Evolutionary conservation across 2,329 filamentous ascomycete species (phyloP).

Genomic region (Purpureocillium takamizusanense): DNA sequence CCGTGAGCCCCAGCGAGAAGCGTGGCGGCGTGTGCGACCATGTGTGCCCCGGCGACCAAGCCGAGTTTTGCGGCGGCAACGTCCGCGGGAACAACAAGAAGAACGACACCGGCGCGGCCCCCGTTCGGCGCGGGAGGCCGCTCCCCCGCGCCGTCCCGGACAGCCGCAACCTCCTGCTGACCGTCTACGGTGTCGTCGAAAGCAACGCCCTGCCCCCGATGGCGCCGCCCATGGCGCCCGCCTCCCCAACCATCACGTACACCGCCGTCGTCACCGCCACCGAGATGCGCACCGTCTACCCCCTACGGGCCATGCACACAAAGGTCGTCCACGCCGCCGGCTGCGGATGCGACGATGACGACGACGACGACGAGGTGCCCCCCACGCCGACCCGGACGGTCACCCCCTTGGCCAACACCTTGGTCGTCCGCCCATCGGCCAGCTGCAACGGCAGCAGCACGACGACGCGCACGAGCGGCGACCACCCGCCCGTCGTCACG

Average conservation of each 20-base stretch:
- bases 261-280: background rate
- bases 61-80: slow-evolving; percentile 32
- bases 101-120: background rate
- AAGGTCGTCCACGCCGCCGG: slow-evolving; percentile 4
- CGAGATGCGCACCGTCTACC: slow-evolving; percentile 2
- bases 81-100: background rate
- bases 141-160: slow-evolving; percentile 3
- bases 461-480: too few relatives aligned
- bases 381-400: too few relatives aligned
- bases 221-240: slow-evolving; percentile 23
- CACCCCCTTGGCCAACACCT: too few relatives aligned
- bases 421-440: too few relatives aligned
- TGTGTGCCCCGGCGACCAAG: slow-evolving; percentile 30
- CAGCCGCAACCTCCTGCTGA: slow-evolving; percentile 26
- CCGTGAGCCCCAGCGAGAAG: slow-evolving; percentile 12
- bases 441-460: too few relatives aligned
- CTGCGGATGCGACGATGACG: background rate
- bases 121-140: too few relatives aligned
- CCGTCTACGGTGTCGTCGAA: slow-evolving; percentile 30
- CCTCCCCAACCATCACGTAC: slow-evolving; percentile 7
- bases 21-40: slow-evolving; percentile 18
- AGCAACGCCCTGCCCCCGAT: slow-evolving; percentile 16
- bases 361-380: too few relatives aligned
- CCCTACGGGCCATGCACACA: background rate
- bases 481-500: too few relatives aligned